These are phyloP conservation scores for Gracilaria caudata DNA, from an alignment of 23 red algal species.

Conservation along the genomic window DNA sequence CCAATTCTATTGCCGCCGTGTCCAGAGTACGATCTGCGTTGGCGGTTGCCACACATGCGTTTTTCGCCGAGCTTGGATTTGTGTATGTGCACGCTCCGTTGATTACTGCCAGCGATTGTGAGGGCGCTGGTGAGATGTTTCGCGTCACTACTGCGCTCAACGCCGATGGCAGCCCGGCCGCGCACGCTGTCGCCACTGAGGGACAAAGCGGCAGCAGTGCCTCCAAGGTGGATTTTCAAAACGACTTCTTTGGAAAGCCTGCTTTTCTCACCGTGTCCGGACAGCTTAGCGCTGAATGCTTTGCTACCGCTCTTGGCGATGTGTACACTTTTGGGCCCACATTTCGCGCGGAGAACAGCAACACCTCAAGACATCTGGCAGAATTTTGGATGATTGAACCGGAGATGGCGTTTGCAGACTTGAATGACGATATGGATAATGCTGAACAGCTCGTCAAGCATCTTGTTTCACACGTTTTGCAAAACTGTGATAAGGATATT, in stretches of 20 bases:
- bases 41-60: constrained; percentile 86
- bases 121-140: constrained; percentile 99
- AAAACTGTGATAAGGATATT: constrained; percentile 71
- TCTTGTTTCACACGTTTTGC: constrained; percentile 50
- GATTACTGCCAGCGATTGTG: constrained; percentile 93
- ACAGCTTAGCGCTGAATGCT: constrained; percentile 91
- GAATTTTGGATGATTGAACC: constrained; percentile 99
- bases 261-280: constrained; percentile 96
- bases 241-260: constrained; percentile 94
- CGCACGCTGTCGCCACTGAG: background rate
- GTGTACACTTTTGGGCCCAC: constrained; percentile 99
- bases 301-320: constrained; percentile 88
- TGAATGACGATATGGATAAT: constrained; percentile 91
- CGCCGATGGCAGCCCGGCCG: background rate
- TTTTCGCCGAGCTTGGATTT: constrained; percentile 89
- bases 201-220: background rate
- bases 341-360: constrained; percentile 99
- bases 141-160: constrained; percentile 83
- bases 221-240: constrained; percentile 42
- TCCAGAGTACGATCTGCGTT: constrained; percentile 79
- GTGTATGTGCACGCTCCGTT: constrained; percentile 89
- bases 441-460: constrained; percentile 88
- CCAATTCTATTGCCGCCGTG: constrained; percentile 90
- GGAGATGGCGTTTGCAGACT: constrained; percentile 96
- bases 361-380: constrained; percentile 92